Conservation (phyloP, 768 basidiomycete species). For the Boletus sensibilis region DNA sequence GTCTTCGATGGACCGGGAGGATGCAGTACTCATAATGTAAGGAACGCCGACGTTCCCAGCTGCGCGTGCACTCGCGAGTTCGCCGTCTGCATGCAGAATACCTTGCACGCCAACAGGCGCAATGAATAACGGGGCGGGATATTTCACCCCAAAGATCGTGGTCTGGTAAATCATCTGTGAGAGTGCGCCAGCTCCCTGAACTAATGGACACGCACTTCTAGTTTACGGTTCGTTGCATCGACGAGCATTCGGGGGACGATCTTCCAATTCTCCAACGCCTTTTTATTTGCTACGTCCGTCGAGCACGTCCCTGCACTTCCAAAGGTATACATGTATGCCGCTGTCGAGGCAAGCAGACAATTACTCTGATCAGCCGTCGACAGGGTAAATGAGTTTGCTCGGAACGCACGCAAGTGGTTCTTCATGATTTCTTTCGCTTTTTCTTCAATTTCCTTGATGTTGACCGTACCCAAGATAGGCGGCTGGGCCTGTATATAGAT, state of each 20-base stretch:
- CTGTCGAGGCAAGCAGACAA: conserved; percentile 33
- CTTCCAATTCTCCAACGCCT: conserved; percentile 61
- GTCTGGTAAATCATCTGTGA: conserved; percentile 41
- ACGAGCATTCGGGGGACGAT: conserved; percentile 83
- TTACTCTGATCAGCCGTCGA: background rate
- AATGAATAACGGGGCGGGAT: conserved; percentile 60
- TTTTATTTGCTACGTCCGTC: conserved; percentile 67
- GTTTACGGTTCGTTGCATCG: conserved; percentile 51
- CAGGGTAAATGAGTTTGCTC: background rate
- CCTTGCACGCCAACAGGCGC: conserved; percentile 81
- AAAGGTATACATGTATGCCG: conserved; percentile 70
- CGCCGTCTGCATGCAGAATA: conserved; percentile 67
- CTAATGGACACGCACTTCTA: conserved; percentile 48
- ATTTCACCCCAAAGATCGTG: conserved; percentile 66
- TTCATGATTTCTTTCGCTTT: conserved; percentile 64
- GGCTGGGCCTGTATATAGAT: conserved; percentile 20
- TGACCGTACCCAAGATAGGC: conserved; percentile 54
- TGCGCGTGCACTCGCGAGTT: conserved; percentile 67
- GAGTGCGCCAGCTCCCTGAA: background rate
- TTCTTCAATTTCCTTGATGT: conserved; percentile 61
- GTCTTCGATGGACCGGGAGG: conserved; percentile 69
- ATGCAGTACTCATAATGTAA: conserved; percentile 74
- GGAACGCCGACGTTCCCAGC: conserved; percentile 62
- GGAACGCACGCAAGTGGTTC: conserved; percentile 48
- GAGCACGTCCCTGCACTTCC: conserved; percentile 72